Evolutionary conservation across 2,329 filamentous ascomycete genomes (phyloP).

Genomic region (Trichoderma cornu-damae): DNA sequence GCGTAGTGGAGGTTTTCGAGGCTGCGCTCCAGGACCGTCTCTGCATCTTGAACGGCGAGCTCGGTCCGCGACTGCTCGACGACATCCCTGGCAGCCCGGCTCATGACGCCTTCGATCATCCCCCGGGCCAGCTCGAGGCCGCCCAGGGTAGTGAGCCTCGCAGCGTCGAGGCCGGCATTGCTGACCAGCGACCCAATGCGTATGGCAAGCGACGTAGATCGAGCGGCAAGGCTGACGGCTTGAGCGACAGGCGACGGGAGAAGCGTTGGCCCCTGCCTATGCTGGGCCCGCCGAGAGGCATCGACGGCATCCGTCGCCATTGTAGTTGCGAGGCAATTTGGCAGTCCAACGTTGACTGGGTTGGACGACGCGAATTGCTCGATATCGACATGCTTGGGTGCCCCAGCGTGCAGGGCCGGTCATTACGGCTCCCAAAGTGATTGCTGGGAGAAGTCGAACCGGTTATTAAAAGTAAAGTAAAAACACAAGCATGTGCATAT

Average conservation of each 20-base stretch:
- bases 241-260: conserved; percentile 54
- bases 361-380: neutral
- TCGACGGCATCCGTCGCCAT: neutral
- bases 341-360: neutral
- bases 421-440: neutral
- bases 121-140: conserved; percentile 53
- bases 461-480: conserved; percentile 6
- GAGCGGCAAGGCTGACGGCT: conserved; percentile 55
- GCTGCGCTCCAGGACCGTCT: conserved; percentile 52
- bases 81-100: conserved; percentile 48
- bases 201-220: conserved; percentile 54
- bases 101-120: conserved; percentile 50
- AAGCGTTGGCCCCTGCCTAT: conserved; percentile 39
- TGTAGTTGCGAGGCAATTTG: neutral
- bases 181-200: conserved; percentile 49
- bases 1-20: conserved; percentile 53
- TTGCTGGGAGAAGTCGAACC: neutral
- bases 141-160: conserved; percentile 52
- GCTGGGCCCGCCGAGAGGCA: conserved; percentile 5
- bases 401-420: neutral
- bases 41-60: conserved; percentile 47
- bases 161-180: conserved; percentile 48
- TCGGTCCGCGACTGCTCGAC: conserved; percentile 42
- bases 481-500: neutral
- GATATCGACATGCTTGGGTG: neutral